phyloP scores from a whole-genome alignment of 352 stramenopile genomes.

The Pythium phragmitis region DNA sequence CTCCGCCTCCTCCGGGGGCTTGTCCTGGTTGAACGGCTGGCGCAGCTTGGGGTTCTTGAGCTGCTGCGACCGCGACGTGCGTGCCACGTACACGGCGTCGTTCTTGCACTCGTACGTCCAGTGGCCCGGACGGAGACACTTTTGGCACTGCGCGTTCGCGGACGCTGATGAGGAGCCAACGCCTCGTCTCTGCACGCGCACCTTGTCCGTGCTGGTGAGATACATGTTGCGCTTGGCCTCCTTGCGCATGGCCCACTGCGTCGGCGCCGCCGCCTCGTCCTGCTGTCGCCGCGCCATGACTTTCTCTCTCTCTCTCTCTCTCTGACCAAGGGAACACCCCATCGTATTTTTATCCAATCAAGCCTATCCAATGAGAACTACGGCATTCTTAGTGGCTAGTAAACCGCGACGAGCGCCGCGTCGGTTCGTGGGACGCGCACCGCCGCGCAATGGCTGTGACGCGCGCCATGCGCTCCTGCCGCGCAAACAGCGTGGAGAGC shows the following conservation, averaged over 20 bases:
- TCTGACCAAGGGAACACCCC: not conserved
- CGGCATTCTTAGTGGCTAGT: conserved; percentile 22
- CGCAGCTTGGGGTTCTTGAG: conserved; percentile 78
- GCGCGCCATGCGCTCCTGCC: conserved; percentile 30
- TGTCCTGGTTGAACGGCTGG: conserved; percentile 80
- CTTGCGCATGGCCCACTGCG: conserved; percentile 66
- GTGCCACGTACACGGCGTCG: conserved; percentile 76
- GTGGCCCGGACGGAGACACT: conserved; percentile 74
- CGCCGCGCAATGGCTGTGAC: conserved; percentile 24
- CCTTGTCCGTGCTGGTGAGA: conserved; percentile 75
- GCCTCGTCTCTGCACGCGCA: conserved; percentile 51
- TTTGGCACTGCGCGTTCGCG: conserved; percentile 69
- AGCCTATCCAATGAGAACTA: not conserved
- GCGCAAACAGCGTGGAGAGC: conserved; percentile 40
- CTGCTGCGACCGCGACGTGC: conserved; percentile 74
- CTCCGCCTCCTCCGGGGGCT: conserved; percentile 50
- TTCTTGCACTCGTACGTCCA: conserved; percentile 91
- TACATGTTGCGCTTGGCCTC: conserved; percentile 84
- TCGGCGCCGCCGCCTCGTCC: conserved; percentile 46
- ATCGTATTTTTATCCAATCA: conserved; percentile 19
- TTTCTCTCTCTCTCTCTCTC: not conserved
- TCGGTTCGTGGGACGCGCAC: conserved; percentile 27
- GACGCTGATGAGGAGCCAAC: conserved; percentile 20
- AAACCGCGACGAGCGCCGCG: conserved; percentile 5
- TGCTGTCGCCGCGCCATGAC: conserved; percentile 18